A percentile compares a stretch with the other conserved stretches of the same genome.
These are phyloP conservation scores for Arctium minus DNA, from an alignment of 129 eudicot species.

Conservation along the genomic window DNA sequence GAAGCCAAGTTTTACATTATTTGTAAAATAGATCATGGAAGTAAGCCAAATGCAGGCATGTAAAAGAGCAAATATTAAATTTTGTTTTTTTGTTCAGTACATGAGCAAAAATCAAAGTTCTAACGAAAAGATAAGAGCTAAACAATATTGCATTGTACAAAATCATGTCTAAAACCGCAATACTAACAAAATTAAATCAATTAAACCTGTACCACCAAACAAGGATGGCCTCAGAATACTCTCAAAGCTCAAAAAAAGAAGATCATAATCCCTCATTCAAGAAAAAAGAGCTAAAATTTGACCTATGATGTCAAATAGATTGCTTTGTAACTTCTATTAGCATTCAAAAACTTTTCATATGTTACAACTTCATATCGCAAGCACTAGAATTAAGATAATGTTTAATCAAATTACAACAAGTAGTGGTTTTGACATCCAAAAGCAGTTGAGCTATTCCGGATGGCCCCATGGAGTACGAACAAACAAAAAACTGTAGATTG, in stretches of 20 bases:
- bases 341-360: not conserved
- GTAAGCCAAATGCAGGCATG: not conserved
- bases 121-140: not conserved
- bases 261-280: not conserved
- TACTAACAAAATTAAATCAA: conserved; percentile 5
- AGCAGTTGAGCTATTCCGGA: not conserved
- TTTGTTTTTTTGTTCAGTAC: conserved; percentile 1
- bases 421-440: not conserved
- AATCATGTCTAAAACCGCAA: not conserved
- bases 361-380: not conserved
- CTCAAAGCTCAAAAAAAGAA: not conserved
- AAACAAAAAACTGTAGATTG: not conserved
- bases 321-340: not conserved
- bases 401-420: conserved; percentile 9
- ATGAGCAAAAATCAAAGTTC: not conserved
- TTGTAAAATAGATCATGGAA: not conserved
- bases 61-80: not conserved
- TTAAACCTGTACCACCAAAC: conserved; percentile 4
- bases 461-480: not conserved
- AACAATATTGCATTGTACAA: conserved; percentile 15
- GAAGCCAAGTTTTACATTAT: not conserved
- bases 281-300: not conserved
- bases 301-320: not conserved
- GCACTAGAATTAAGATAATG: not conserved
- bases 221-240: not conserved